Base-by-base conservation (phyloP, 2,329 filamentous ascomycete genomes). In the Alternaria panax region DNA sequence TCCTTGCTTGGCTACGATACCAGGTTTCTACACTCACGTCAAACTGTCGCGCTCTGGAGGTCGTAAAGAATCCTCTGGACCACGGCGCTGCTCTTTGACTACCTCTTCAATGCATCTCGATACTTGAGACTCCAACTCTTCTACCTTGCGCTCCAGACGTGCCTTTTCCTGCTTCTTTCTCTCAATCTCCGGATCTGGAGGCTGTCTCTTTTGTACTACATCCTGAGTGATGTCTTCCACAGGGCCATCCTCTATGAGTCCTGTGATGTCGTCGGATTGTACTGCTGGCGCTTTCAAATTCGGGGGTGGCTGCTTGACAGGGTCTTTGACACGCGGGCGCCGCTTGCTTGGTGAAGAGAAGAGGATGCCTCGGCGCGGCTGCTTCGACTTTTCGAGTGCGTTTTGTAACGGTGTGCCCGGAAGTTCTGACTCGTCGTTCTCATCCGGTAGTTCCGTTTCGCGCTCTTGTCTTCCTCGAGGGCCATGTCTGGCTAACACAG, bases 281-380 rank as follows among this genome's bases (percentile, higher is more conserved):
- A 64, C 60, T 22, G 61, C 42, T 43, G 60, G 60, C n/a, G 67
- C 59, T 53, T 60, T 61, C 5, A 57, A 60, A 45, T 54, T 54
- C 20, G 63, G 28, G 36, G 66, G 65, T 12, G 70, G 65, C 25
- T 62, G 54, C 54, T 66, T 67, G 7, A 57, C 32, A 8, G 54
- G 30, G 18, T 61, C 59, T 18, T 67, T 68, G 25, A 58, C 38
- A 9, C 67, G 71, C 11, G 63, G 62, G 20, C 71, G 74, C 12
- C 67, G 66, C 48, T 73, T 78, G 61, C 65, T 75, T 16, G 75
- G 73, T 7, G 75, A 75, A 9, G 72, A 75, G 42, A 68, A 76
- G 0, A 74, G 43, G 5, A 73, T 56, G 2, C 67, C 70, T 30
- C 68, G 64, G 18, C 65, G 65, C 9, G 68, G 65, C 1, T 58